phyloP scores from a whole-genome alignment of 2,329 filamentous ascomycete species.

The Sporothrix variecibatus region DNA sequence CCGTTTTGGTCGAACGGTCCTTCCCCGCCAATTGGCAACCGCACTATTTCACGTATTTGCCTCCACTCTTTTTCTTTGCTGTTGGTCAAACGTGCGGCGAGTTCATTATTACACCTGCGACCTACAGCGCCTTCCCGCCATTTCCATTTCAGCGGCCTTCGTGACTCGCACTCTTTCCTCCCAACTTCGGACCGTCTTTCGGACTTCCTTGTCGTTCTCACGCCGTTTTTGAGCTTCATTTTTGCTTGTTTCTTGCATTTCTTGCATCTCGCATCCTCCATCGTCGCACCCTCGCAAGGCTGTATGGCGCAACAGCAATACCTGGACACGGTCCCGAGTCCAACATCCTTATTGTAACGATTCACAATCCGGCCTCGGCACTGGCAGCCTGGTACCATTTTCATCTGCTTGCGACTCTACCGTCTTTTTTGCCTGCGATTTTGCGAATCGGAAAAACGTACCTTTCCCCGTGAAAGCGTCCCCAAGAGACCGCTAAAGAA shows the following conservation, averaged over 20 bases:
- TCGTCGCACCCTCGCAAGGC: not conserved
- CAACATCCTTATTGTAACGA: not conserved
- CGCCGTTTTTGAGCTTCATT: not conserved
- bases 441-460: not conserved
- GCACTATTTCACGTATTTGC: not conserved
- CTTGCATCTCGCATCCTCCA: not conserved
- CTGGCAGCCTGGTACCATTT: not conserved
- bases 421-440: not conserved
- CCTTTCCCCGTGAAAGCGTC: not conserved
- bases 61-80: not conserved
- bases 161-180: not conserved
- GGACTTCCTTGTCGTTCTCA: not conserved
- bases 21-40: slow-evolving; percentile 5
- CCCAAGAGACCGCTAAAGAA: not conserved
- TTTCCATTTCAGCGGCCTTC: not conserved
- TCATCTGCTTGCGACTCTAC: not conserved
- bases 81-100: not conserved
- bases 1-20: not conserved
- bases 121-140: not conserved
- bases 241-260: not conserved
- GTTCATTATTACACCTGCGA: not conserved
- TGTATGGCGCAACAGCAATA: slow-evolving; percentile 7
- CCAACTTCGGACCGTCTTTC: not conserved
- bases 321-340: not conserved
- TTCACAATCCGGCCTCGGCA: slow-evolving; percentile 14